These are phyloP conservation scores for Candida peoriensis DNA, from an alignment of 805 yeast genomes.

Conservation along the genomic window DNA sequence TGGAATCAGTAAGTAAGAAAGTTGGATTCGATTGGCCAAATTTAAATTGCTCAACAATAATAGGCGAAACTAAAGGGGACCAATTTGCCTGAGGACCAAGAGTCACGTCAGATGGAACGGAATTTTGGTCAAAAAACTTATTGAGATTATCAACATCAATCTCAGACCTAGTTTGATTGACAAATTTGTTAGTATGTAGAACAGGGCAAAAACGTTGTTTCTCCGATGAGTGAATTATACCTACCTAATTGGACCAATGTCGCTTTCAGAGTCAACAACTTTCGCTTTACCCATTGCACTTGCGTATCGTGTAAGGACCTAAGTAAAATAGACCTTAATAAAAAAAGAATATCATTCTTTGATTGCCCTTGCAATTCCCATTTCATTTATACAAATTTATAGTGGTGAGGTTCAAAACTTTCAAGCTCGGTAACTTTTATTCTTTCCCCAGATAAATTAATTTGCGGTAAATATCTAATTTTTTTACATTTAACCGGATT, in stretches of 20 bases:
- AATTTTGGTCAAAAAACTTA: constrained; percentile 18
- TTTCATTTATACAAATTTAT: not conserved
- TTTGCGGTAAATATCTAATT: too few species aligned
- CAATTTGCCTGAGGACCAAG: constrained; percentile 15
- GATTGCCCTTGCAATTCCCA: not conserved
- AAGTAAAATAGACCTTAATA: too few species aligned
- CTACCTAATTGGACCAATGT: constrained; percentile 22
- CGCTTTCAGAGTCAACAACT: constrained; percentile 23
- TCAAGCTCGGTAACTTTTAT: too few species aligned
- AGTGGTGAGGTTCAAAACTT: too few species aligned
- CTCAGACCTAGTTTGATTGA: constrained; percentile 18
- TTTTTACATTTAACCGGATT: too few species aligned
- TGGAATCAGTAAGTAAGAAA: constrained; percentile 40
- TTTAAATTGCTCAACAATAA: constrained; percentile 44
- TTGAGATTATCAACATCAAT: constrained; percentile 24
- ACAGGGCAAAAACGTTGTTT: not conserved
- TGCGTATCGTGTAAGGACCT: too few species aligned
- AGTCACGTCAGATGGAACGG: constrained; percentile 9
- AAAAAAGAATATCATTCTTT: too few species aligned
- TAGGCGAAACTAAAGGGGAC: constrained; percentile 25
- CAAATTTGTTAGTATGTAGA: not conserved
- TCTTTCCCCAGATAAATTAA: too few species aligned
- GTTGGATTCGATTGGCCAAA: constrained; percentile 67
- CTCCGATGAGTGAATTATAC: not conserved
- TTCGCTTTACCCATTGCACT: too few species aligned